Evolutionary conservation across 495 filamentous ascomycete genomes (phyloP).

Genomic region (Poronia punctata): DNA sequence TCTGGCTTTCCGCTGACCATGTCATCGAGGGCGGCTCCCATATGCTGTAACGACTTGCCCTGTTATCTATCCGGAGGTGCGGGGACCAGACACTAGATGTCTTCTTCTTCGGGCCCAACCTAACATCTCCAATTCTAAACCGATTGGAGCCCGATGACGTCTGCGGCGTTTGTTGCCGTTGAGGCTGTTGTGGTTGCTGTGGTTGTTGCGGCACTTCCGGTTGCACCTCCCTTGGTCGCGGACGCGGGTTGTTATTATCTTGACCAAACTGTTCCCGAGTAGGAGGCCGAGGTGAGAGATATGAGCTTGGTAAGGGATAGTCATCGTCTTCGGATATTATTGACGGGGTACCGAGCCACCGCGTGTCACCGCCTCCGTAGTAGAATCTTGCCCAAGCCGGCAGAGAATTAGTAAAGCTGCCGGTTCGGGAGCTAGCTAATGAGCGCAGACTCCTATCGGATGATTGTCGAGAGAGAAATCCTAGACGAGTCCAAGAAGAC

Average conservation of each 20-base stretch:
- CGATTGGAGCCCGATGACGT: no score
- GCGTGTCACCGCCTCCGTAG: conserved; percentile 48
- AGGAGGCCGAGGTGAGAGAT: conserved; percentile 33
- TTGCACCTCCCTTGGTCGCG: conserved; percentile 35
- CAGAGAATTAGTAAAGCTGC: conserved; percentile 51
- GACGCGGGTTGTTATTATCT: conserved; percentile 45
- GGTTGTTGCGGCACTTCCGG: conserved; percentile 12
- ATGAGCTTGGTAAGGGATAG: conserved; percentile 35
- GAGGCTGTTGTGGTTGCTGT: conserved; percentile 28
- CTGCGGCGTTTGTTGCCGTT: no score
- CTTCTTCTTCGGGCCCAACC: conserved; percentile 31
- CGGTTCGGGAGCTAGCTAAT: conserved; percentile 37
- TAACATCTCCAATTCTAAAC: conserved; percentile 18
- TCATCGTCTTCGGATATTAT: conserved; percentile 35
- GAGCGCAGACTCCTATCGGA: conserved; percentile 44
- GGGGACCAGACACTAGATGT: conserved; percentile 64
- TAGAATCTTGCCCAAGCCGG: conserved; percentile 61
- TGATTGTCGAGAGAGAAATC: conserved; percentile 33
- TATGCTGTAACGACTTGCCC: conserved; percentile 45
- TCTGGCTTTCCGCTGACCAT: conserved; percentile 49
- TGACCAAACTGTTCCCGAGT: conserved; percentile 41
- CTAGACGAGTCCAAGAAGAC: conserved; percentile 41
- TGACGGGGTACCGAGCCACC: conserved; percentile 36
- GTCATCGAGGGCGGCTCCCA: conserved; percentile 68
- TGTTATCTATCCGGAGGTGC: conserved; percentile 60